Evolutionary conservation across 2,329 filamentous ascomycete species (phyloP).

Genomic region (Curvularia sp.): DNA sequence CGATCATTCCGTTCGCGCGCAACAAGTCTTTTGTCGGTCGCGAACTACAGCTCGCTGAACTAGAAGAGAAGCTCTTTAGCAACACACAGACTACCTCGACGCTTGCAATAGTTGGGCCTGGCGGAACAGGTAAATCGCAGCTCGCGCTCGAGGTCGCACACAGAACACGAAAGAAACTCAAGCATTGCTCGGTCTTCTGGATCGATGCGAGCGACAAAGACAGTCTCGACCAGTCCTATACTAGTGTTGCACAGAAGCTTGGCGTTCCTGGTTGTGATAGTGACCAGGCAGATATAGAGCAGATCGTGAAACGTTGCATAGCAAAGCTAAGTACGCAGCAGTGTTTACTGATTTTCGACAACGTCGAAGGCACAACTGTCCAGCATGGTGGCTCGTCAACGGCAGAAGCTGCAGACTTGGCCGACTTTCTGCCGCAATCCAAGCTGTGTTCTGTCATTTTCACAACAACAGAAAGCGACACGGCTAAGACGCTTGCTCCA

Average conservation of each 20-base stretch:
- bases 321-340: conserved; percentile 4
- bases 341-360: conserved; percentile 23
- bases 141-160: too few species aligned
- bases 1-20: conserved; percentile 35
- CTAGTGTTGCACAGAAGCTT: conserved; percentile 36
- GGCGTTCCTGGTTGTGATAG: conserved; percentile 27
- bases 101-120: conserved; percentile 24
- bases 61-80: conserved; percentile 36
- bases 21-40: conserved; percentile 39
- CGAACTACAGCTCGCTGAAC: conserved; percentile 31
- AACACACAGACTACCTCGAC: conserved; percentile 18
- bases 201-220: too few species aligned
- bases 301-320: conserved; percentile 22
- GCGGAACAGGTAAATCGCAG: too few species aligned
- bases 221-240: too few species aligned
- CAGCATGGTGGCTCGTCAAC: conserved; percentile 13
- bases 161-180: too few species aligned
- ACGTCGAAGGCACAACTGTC: conserved; percentile 34
- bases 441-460: conserved; percentile 7
- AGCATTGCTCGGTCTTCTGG: too few species aligned
- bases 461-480: conserved; percentile 16
- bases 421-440: conserved; percentile 2
- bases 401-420: neutral
- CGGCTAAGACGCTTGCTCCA: conserved; percentile 13
- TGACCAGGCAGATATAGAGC: conserved; percentile 5